These are phyloP conservation scores for Somion occarium DNA, from an alignment of 1,284 basidiomycete species.

Conservation along the genomic window DNA sequence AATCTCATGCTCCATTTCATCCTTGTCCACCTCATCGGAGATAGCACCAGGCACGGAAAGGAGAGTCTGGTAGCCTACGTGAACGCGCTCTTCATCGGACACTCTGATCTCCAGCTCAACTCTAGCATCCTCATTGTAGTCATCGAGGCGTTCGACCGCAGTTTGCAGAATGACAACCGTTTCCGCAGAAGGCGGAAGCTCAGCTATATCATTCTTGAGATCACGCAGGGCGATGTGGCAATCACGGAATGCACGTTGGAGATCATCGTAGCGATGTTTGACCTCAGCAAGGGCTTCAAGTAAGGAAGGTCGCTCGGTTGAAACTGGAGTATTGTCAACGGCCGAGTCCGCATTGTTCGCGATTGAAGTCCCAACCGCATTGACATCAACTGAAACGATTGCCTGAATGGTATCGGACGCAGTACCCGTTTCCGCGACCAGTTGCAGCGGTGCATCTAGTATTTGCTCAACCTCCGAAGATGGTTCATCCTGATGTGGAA, in stretches of 20 bases:
- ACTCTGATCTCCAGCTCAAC: slow-evolving; percentile 84
- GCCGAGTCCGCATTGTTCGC: neutral
- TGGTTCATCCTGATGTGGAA: neutral
- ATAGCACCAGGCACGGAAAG: slow-evolving; percentile 51
- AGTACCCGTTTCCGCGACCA: neutral
- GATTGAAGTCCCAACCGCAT: neutral
- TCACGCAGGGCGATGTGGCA: slow-evolving; percentile 62
- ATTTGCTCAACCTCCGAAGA: too few relatives aligned
- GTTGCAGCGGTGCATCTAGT: neutral
- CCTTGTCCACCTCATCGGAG: slow-evolving; percentile 27
- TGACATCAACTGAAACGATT: neutral
- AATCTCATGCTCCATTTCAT: slow-evolving; percentile 49
- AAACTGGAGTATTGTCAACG: neutral
- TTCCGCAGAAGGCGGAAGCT: slow-evolving; percentile 15
- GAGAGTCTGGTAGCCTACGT: slow-evolving; percentile 69
- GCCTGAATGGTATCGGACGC: neutral
- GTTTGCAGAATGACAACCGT: slow-evolving; percentile 40
- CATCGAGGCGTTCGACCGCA: slow-evolving; percentile 65
- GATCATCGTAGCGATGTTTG: slow-evolving; percentile 52
- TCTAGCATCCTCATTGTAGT: slow-evolving; percentile 79
- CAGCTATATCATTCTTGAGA: slow-evolving; percentile 39
- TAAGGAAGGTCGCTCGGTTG: neutral
- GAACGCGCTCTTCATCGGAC: slow-evolving; percentile 71
- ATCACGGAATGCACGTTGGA: slow-evolving; percentile 63
- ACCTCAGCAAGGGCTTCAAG: slow-evolving; percentile 40